These are phyloP conservation scores for Balamuthia mandrillaris DNA, from an alignment of 208 protist species.

Conservation along the genomic window DNA sequence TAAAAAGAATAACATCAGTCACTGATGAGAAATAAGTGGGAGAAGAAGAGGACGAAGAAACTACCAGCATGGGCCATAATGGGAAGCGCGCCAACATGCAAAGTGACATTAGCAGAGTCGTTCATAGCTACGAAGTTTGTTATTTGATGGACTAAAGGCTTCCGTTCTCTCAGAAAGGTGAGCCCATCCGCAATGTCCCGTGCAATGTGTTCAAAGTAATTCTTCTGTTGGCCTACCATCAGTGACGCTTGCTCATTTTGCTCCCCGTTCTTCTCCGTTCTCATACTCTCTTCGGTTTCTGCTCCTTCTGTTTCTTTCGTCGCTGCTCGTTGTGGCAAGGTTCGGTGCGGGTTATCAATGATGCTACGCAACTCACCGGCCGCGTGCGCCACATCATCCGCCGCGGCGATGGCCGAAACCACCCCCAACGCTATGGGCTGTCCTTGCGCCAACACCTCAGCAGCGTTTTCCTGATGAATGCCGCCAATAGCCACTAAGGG, in stretches of 20 bases:
- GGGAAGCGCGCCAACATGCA: not conserved
- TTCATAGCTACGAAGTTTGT: constrained; percentile 28
- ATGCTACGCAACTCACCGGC: not conserved
- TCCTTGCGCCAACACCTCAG: not conserved
- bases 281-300: too few relatives aligned
- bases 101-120: constrained; percentile 2
- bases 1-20: too few relatives aligned
- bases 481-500: constrained; percentile 40
- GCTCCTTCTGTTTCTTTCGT: too few relatives aligned
- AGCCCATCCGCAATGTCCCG: not conserved
- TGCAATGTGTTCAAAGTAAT: too few relatives aligned
- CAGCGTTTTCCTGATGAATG: constrained; percentile 3
- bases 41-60: too few relatives aligned
- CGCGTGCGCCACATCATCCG: not conserved
- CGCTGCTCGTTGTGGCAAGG: too few relatives aligned
- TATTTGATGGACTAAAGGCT: not conserved
- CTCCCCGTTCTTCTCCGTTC: too few relatives aligned
- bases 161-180: not conserved
- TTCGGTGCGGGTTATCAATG: not conserved
- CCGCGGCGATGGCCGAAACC: not conserved
- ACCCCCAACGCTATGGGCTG: constrained; percentile 23
- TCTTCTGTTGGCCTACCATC: too few relatives aligned
- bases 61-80: constrained; percentile 21
- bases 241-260: too few relatives aligned
- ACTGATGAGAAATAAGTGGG: too few relatives aligned